These are phyloP conservation scores for Mucor plumbeus DNA, from an alignment of 371 early-diverging fungal species.

Conservation along the genomic window DNA sequence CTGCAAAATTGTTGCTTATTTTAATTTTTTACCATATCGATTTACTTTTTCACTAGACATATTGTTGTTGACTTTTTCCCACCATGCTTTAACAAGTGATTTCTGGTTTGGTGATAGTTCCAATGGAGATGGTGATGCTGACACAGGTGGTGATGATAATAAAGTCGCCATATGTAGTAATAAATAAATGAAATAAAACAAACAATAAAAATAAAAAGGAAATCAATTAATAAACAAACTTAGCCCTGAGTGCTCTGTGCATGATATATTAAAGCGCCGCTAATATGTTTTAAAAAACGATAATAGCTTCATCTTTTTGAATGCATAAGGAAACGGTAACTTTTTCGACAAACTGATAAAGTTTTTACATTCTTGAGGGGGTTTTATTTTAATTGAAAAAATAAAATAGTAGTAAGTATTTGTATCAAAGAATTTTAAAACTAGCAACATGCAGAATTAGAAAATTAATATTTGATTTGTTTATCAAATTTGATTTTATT, in stretches of 20 bases:
- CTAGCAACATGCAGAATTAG: too few relatives aligned
- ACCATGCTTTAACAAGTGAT: conserved; percentile 41
- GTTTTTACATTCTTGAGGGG: too few relatives aligned
- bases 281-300: background rate
- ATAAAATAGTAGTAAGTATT: too few relatives aligned
- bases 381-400: too few relatives aligned
- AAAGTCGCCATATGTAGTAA: background rate
- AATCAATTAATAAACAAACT: background rate
- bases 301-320: too few relatives aligned
- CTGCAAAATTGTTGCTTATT: conserved; percentile 9
- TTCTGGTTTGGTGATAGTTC: conserved; percentile 37
- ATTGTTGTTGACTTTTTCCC: conserved; percentile 41
- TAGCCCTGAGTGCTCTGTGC: background rate
- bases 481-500: background rate
- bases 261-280: background rate
- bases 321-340: too few relatives aligned
- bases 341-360: too few relatives aligned
- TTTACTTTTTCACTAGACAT: conserved; percentile 20
- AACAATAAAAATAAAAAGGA: conserved; percentile 7
- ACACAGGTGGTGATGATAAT: background rate
- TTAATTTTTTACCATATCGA: background rate
- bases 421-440: too few relatives aligned
- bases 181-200: conserved; percentile 10
- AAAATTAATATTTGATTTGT: background rate
- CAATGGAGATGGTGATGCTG: background rate